Percentiles rank a stretch among this genome's conserved stretches.
Evolutionary conservation across 345 rosid species (phyloP).

Genomic region (Syzygium oleosum): DNA sequence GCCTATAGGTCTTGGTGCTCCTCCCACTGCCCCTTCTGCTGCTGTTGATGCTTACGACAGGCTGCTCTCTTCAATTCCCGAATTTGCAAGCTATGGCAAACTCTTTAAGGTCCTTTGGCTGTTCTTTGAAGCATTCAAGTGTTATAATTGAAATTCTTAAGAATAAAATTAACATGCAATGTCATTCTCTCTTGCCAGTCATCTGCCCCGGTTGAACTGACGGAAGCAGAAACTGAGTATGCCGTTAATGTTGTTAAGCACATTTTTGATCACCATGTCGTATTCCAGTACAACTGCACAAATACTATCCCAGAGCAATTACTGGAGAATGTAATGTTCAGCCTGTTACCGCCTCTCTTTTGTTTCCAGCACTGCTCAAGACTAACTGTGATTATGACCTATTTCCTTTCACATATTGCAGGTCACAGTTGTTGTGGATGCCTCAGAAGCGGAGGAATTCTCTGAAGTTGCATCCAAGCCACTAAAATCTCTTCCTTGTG

Average conservation of each 20-base stretch:
- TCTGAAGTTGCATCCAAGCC: constrained; percentile 59
- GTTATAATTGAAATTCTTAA: not conserved
- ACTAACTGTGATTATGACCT: constrained; percentile 2
- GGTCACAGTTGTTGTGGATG: constrained; percentile 84
- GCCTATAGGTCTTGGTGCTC: constrained; percentile 81
- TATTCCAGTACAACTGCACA: constrained; percentile 95
- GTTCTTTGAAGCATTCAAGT: not conserved
- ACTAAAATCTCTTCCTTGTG: constrained; percentile 77
- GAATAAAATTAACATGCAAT: not conserved
- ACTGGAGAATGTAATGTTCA: constrained; percentile 71
- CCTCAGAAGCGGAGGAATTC: constrained; percentile 94
- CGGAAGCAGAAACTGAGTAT: constrained; percentile 98
- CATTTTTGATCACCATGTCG: constrained; percentile 74
- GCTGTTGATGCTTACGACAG: constrained; percentile 75
- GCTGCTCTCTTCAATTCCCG: constrained; percentile 75
- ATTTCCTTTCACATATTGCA: constrained; percentile 11
- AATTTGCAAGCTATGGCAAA: constrained; percentile 71
- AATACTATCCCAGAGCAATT: constrained; percentile 94
- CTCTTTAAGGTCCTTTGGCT: constrained; percentile 70
- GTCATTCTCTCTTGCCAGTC: constrained; percentile 43
- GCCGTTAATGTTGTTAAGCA: constrained; percentile 95
- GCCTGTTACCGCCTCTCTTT: not conserved
- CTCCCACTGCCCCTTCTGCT: constrained; percentile 48
- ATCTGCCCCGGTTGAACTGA: constrained; percentile 82
- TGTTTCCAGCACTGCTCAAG: not conserved